phyloP scores from a whole-genome alignment of 1,284 basidiomycete species.

The Mycena sp. region DNA sequence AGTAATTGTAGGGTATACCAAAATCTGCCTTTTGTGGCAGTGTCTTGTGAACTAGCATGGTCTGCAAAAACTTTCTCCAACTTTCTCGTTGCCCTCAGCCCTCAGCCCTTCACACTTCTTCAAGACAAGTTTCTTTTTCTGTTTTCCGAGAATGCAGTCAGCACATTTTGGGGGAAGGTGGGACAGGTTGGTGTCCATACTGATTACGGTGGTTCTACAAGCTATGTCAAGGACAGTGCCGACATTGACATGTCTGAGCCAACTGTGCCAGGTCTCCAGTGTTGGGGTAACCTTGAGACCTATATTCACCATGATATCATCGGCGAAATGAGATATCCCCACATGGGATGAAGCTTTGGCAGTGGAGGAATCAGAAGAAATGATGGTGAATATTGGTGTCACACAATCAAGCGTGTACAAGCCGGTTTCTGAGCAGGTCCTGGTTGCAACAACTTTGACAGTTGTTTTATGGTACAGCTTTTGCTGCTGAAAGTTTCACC shows the following conservation, averaged over 20 bases:
- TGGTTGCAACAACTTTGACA: conserved; percentile 3
- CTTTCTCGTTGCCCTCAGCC: no score
- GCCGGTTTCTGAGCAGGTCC: background rate
- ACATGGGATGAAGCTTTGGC: background rate
- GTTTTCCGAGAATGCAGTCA: conserved; percentile 1
- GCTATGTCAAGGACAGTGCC: conserved; percentile 1
- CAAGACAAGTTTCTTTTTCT: background rate
- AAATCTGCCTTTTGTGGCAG: conserved; percentile 37
- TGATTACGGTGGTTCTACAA: background rate
- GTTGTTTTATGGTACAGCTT: background rate
- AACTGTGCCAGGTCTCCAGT: background rate
- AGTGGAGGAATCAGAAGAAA: background rate
- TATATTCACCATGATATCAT: background rate
- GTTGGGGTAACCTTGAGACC: background rate
- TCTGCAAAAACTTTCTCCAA: conserved; percentile 46
- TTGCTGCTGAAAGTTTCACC: background rate
- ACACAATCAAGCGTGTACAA: background rate
- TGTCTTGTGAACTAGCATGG: conserved; percentile 38
- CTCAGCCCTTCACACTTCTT: conserved; percentile 21
- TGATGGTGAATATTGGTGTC: background rate
- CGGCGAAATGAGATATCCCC: background rate
- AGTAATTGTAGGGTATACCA: conserved; percentile 46
- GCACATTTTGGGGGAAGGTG: background rate
- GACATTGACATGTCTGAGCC: background rate
- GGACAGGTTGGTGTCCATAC: background rate